These are phyloP conservation scores for Penicillium verrucosum DNA, from an alignment of 2,329 filamentous ascomycete species.

Conservation along the genomic window DNA sequence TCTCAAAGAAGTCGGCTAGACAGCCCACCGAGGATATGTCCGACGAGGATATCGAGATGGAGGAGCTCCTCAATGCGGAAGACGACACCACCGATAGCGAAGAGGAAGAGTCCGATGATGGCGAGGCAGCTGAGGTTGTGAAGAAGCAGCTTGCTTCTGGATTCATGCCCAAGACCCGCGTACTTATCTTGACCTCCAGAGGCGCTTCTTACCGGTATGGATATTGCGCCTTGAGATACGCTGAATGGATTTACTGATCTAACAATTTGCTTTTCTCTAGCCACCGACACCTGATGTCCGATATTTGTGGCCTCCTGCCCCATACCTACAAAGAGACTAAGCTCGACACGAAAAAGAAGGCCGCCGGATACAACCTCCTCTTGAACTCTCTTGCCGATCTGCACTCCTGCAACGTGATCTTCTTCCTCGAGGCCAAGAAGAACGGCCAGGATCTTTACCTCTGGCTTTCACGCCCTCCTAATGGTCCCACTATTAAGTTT, in stretches of 20 bases:
- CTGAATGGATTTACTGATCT: conserved; percentile 6
- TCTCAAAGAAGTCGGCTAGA: conserved; percentile 58
- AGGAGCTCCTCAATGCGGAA: conserved; percentile 34
- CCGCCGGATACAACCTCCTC: conserved; percentile 60
- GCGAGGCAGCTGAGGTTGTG: conserved; percentile 24
- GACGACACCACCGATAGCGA: conserved; percentile 41
- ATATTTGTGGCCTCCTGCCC: conserved; percentile 82
- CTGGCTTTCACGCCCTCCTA: conserved; percentile 89
- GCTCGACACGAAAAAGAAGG: conserved; percentile 85
- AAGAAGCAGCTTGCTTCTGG: conserved; percentile 36
- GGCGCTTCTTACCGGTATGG: conserved; percentile 81
- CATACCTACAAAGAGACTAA: conserved; percentile 94
- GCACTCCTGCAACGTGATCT: conserved; percentile 90
- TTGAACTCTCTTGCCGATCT: conserved; percentile 74
- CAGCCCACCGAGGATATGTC: conserved; percentile 50
- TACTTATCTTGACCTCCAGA: conserved; percentile 86
- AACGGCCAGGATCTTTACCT: conserved; percentile 84
- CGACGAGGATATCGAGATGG: conserved; percentile 40
- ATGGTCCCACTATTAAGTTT: conserved; percentile 67
- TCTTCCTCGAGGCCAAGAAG: conserved; percentile 95
- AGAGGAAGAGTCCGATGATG: conserved; percentile 32
- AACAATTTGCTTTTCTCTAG: conserved; percentile 46
- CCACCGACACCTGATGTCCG: conserved; percentile 88
- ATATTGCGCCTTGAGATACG: conserved; percentile 1
- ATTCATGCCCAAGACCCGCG: conserved; percentile 53